Evolutionary conservation across 129 eudicot species (phyloP), one percentile per base, ranked within the genome.

Genomic region (Tanacetum coccineum): DNA sequence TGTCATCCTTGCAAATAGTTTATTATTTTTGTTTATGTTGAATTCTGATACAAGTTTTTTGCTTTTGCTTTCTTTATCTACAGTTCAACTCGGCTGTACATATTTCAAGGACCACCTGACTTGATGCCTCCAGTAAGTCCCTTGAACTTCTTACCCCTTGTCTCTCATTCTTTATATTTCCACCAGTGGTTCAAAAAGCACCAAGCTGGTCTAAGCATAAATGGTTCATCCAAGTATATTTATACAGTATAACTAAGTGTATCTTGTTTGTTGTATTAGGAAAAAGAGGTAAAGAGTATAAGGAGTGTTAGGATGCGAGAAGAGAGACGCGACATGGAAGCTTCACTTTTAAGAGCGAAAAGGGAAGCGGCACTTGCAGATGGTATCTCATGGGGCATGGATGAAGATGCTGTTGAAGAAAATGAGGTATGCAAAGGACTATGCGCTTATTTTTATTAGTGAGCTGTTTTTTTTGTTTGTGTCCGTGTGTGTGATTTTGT

Each of bases 341-440:
- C 90, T 75, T 94, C 99, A 50, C 93, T 94, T 59, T 80, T 70
- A 19, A 81, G 99, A 73, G 99, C 99, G 51, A 84, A 81, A 81
- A 64, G 75, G 65, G 90, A 83, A 66, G 99, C 99, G 13, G 84
- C 97, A 73, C 84, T 86, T 77, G 97, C 91, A 17, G 97, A 94
- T 74, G 99, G 99, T 71, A 78, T 89, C 68, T 89, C 97, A 11
- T 94, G 99, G 99, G 99, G 99, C 51, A 94, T 94, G 99, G 80
- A 86, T 9, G 99, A 94, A 70, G 99, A 94, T 81, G 99, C 99
- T 57, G 14, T 89, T 74, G 99, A 94, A 82, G 99, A 89, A 84
- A 71, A 64, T 56, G 97, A 89, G 99, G 99, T 94, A 40, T 75
- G 86, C 59, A 26, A 14, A 6, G 42, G 42, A 36, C 42, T 6